Percentiles rank a stretch among this genome's conserved stretches.
Evolutionary conservation across 2,329 filamentous ascomycete species (phyloP).

Genomic region (Cladosporium sp.): DNA sequence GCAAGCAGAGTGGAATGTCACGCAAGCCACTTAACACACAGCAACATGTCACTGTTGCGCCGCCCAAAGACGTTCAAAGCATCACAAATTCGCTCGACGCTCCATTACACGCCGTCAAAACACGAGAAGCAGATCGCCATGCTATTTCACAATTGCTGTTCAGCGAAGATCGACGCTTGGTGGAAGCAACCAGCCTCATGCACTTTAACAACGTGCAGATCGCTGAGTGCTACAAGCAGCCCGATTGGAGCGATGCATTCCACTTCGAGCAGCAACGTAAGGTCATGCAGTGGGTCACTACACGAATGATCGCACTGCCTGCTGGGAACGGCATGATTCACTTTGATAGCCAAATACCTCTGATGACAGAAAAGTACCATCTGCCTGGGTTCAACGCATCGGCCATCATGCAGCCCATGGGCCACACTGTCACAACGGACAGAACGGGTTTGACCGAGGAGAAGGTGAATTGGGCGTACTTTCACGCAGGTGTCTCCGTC

Average conservation of each 20-base stretch:
- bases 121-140: slow-evolving; percentile 75
- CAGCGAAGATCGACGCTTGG: slow-evolving; percentile 83
- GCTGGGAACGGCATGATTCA: slow-evolving; percentile 84
- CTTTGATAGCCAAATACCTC: slow-evolving; percentile 80
- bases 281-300: slow-evolving; percentile 80
- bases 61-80: slow-evolving; percentile 68
- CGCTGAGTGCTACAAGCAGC: slow-evolving; percentile 72
- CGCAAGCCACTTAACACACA: background rate
- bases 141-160: slow-evolving; percentile 84
- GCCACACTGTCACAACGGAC: slow-evolving; percentile 91
- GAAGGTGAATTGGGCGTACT: slow-evolving; percentile 97
- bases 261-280: slow-evolving; percentile 91
- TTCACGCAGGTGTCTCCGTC: slow-evolving; percentile 92
- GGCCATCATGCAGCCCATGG: slow-evolving; percentile 87
- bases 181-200: slow-evolving; percentile 81
- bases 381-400: slow-evolving; percentile 89
- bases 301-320: slow-evolving; percentile 84
- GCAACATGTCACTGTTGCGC: background rate
- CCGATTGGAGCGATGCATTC: slow-evolving; percentile 80
- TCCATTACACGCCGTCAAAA: slow-evolving; percentile 68
- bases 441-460: slow-evolving; percentile 86
- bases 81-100: slow-evolving; percentile 70
- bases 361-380: slow-evolving; percentile 88
- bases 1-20: background rate
- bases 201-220: slow-evolving; percentile 79